Percentiles rank a stretch among this genome's conserved stretches.
Conservation (phyloP, 2,329 filamentous ascomycete genomes). For the Ophiocordyceps camponoti-saundersi region DNA sequence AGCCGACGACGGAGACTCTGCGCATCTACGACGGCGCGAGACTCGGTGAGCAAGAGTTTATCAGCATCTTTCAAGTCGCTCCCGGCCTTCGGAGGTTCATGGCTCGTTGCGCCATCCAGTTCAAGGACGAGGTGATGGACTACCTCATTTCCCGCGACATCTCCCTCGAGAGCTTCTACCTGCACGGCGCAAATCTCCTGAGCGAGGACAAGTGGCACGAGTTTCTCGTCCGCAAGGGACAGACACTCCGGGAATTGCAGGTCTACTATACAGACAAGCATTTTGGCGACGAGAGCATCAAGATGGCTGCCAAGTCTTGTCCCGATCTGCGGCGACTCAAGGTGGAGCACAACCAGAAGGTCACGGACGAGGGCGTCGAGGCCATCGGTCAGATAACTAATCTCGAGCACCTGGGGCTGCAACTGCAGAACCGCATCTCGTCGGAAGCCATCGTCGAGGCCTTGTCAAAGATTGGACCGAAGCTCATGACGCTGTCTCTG, state of each 20-base stretch:
- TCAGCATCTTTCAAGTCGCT: slow-evolving; percentile 62
- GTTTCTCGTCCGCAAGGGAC: slow-evolving; percentile 49
- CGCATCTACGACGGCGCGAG: slow-evolving; percentile 43
- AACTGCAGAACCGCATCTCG: slow-evolving; percentile 40
- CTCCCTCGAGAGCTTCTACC: slow-evolving; percentile 53
- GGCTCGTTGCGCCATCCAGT: slow-evolving; percentile 72
- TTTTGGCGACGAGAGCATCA: slow-evolving; percentile 55
- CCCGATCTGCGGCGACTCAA: slow-evolving; percentile 60
- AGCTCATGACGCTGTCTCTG: slow-evolving; percentile 64
- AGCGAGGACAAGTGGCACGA: slow-evolving; percentile 59
- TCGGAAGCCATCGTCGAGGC: slow-evolving; percentile 42
- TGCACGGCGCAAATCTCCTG: slow-evolving; percentile 74
- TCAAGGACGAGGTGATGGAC: slow-evolving; percentile 71
- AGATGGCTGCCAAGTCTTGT: slow-evolving; percentile 44
- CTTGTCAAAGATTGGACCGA: slow-evolving; percentile 42
- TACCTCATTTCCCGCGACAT: slow-evolving; percentile 62
- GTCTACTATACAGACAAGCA: slow-evolving; percentile 74
- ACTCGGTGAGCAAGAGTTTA: slow-evolving; percentile 59
- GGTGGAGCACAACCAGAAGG: slow-evolving; percentile 60
- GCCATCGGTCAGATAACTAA: slow-evolving; percentile 43
- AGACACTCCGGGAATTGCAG: slow-evolving; percentile 48
- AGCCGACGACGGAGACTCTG: slow-evolving; percentile 31
- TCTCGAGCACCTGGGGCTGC: slow-evolving; percentile 61
- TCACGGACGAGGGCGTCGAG: slow-evolving; percentile 48
- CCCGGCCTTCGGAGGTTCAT: slow-evolving; percentile 54